Evolutionary conservation across 225 moss, liverwort and hornwort genomes (phyloP), one percentile per base, ranked within the genome.

Genomic region (Pseudoscleropodium purum): DNA sequence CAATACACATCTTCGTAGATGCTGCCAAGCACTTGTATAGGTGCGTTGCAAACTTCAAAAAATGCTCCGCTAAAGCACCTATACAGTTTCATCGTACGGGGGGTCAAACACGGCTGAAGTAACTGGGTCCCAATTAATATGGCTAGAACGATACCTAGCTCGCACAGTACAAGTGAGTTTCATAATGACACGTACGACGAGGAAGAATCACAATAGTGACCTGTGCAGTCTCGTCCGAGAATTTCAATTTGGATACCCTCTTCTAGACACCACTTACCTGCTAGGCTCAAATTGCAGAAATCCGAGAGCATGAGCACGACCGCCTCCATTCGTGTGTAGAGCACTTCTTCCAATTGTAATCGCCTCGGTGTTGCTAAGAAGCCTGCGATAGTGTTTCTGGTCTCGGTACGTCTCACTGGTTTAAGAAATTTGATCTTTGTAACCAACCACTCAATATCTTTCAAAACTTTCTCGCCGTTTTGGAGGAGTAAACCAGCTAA

Each of bases 1-100:
- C 97, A 88, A 97, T 96, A 79, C 96, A 94, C 91, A 96, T 92
- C 88, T 96, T 95, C 66, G 97, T 96, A 76, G 96, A 93, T 87
- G 95, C 95, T 89, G 96, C 94, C 88, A 97, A 90, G 83, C 96
- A 95, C 92, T 95, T 96, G 91, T 96, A 96, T 43, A 96, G 90
- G 74, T 94, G 96, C 75, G 93, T 96, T 63, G 96, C 91, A 85
- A 92, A 91, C 91, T 92, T 96, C 78, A 97, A 90, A 88, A 97
- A 92, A 34, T 94, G 94, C 93, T 96, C 97, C 81, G 96, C 92
- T 65, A 94, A 82, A 72, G 88, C 82, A 89, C 96, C 97, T 96
- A 87, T 84, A 88, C 85, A 89, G 21, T 88, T 85, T 74, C 49
- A 78, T 56, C 85, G 67, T 43, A 67, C 41, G 83, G 36, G 41